A percentile compares a stretch with the other conserved stretches of the same genome.
Evolutionary conservation across 768 basidiomycete species (phyloP).

Genomic region (Pisolithus sp.): DNA sequence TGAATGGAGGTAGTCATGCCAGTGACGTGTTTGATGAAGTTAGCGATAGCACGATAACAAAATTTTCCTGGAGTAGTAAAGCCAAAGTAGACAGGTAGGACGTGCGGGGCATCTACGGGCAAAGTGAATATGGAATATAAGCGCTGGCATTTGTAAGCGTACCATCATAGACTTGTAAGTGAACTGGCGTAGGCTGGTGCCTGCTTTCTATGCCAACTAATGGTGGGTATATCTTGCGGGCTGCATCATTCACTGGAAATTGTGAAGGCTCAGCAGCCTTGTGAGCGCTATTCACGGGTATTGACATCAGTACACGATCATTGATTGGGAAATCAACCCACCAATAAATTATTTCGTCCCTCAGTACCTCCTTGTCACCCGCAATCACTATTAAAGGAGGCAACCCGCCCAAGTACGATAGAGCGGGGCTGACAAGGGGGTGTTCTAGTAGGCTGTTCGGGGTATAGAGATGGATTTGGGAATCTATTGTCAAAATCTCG

Average conservation of each 20-base stretch:
- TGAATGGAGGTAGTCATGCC: conserved; percentile 30
- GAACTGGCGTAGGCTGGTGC: conserved; percentile 67
- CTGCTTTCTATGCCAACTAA: conserved; percentile 49
- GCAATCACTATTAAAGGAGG: conserved; percentile 82
- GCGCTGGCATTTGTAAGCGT: conserved; percentile 18
- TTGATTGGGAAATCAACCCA: conserved; percentile 30
- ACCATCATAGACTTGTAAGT: conserved; percentile 91
- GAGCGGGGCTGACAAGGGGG: conserved; percentile 76
- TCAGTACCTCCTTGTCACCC: conserved; percentile 84
- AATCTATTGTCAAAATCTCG: conserved; percentile 45
- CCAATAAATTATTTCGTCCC: conserved; percentile 90
- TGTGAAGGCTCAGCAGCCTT: conserved; percentile 80
- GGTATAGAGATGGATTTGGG: conserved; percentile 84
- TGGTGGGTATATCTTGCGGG: conserved; percentile 48
- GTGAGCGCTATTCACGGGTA: conserved; percentile 57
- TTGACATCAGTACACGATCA: background rate
- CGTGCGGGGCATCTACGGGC: conserved; percentile 57
- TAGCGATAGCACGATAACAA: conserved; percentile 72
- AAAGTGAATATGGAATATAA: conserved; percentile 3
- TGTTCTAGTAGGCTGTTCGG: conserved; percentile 72
- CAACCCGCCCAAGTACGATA: conserved; percentile 83
- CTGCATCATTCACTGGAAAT: conserved; percentile 45
- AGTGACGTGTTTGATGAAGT: conserved; percentile 62
- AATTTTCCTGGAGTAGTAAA: conserved; percentile 76
- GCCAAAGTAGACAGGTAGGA: conserved; percentile 66